These are phyloP conservation scores for Xenosphaeropsis pyriputrescens DNA, from an alignment of 2,329 filamentous ascomycete species.

Conservation along the genomic window DNA sequence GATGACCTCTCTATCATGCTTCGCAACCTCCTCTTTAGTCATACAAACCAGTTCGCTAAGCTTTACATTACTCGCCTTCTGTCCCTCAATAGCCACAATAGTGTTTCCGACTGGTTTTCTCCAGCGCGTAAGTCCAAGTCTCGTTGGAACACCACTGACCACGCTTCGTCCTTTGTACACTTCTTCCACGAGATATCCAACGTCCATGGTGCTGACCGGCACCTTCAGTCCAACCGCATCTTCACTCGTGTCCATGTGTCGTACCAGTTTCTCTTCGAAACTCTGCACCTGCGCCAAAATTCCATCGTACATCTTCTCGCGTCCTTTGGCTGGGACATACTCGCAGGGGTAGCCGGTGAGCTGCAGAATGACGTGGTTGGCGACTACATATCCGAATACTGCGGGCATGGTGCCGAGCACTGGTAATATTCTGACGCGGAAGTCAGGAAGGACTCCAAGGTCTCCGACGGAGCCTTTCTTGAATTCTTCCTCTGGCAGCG, in stretches of 20 bases:
- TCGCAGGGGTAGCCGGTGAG: slow-evolving; percentile 75
- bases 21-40: slow-evolving; percentile 78
- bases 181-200: slow-evolving; percentile 82
- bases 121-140: slow-evolving; percentile 74
- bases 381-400: slow-evolving; percentile 80
- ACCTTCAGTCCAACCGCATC: slow-evolving; percentile 56
- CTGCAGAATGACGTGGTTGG: slow-evolving; percentile 82
- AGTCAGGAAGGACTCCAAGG: slow-evolving; percentile 78
- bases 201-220: slow-evolving; percentile 64
- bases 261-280: slow-evolving; percentile 56
- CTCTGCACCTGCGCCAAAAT: slow-evolving; percentile 65
- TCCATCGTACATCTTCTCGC: slow-evolving; percentile 86
- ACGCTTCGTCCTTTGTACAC: slow-evolving; percentile 73
- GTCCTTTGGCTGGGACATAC: slow-evolving; percentile 64
- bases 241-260: slow-evolving; percentile 29
- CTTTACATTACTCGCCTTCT: slow-evolving; percentile 59
- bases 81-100: slow-evolving; percentile 54
- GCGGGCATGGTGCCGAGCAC: slow-evolving; percentile 96
- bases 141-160: slow-evolving; percentile 67
- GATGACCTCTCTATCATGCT: slow-evolving; percentile 70
- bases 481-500: slow-evolving; percentile 78
- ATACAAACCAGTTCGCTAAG: slow-evolving; percentile 70
- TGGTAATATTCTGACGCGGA: slow-evolving; percentile 85
- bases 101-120: slow-evolving; percentile 42
- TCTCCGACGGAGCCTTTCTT: slow-evolving; percentile 75